Base-by-base conservation (phyloP, 2,329 filamentous ascomycete species). In the Fusarium duplospermum region DNA sequence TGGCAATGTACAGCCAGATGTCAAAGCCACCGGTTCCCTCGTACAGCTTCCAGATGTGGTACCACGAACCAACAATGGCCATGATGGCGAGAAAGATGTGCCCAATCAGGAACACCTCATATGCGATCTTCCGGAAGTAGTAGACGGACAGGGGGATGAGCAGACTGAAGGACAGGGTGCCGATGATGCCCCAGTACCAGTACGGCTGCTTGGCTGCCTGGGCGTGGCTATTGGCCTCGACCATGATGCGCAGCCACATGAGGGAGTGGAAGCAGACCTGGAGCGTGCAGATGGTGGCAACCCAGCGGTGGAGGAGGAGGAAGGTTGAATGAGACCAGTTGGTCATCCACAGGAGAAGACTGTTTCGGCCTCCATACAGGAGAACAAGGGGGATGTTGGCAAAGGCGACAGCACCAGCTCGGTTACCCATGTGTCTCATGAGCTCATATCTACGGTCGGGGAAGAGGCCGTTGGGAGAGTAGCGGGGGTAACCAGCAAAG, bases 261-360 rank as follows among this genome's bases (percentile, higher is more conserved):
- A 85, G 77, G 1, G 83, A 84, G 77, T 90, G 88, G 0, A 89
- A 54, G 10, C 84, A 76, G 1, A 83, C 85, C 56, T 90, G 82
- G 0, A 88, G 52, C 1, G 83, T 82, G 29, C 81, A 83, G 9
- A 89, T 79, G 24, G 82, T 78, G 1, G 86, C 87, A 2, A 87
- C 78, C 86, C 86, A 88, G 13, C 86, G 82, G 69, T 89, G 87
- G 0, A 88, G 79, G 0, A 88, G 75, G 4, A 88, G 68, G 62
- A 82, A 88, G 0, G 87, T 89, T 0, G 83, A 82, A 68, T 87
- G 84, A 0, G 81, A 84, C 86, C 87, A 89, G 71, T 86, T 82
- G 1, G 87, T 88, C 2, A 87, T 45, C 79, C 83, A 85, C 0
- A 88, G 81, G 0, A 88, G 80, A 4, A 88, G 24, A 62, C 86